Conservation (phyloP, 345 rosid species). For the Cardiospermum halicacabum region DNA sequence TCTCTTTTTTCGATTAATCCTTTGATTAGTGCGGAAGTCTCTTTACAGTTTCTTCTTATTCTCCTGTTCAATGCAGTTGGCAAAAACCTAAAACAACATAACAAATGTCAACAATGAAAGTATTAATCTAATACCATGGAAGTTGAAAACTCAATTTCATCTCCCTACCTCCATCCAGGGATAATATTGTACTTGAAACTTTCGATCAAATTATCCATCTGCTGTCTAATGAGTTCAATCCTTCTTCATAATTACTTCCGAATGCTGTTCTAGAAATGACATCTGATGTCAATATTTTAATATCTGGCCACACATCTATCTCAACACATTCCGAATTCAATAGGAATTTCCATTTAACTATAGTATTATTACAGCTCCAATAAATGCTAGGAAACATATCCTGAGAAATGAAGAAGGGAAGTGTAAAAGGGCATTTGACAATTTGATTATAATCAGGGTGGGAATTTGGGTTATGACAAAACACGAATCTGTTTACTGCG, state of each 20-base stretch:
- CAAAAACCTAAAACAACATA: slow-evolving; percentile 30
- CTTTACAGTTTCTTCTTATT: slow-evolving; percentile 31
- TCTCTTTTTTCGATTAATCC: slow-evolving; percentile 36
- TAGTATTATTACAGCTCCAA: slow-evolving; percentile 24
- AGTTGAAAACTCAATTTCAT: background rate
- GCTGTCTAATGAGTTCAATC: slow-evolving; percentile 33
- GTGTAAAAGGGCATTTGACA: background rate
- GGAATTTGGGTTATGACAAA: too few species aligned
- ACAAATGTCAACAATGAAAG: too few species aligned
- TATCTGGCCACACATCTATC: slow-evolving; percentile 36
- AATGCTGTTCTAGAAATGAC: slow-evolving; percentile 46
- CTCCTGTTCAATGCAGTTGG: slow-evolving; percentile 39
- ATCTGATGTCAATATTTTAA: slow-evolving; percentile 37
- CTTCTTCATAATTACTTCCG: slow-evolving; percentile 45
- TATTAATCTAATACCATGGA: background rate
- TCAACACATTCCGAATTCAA: slow-evolving; percentile 9
- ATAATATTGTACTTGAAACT: slow-evolving; percentile 8
- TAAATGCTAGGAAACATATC: slow-evolving; percentile 25
- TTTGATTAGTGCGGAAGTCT: slow-evolving; percentile 22
- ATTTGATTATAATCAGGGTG: too few species aligned
- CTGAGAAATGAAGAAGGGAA: slow-evolving; percentile 11
- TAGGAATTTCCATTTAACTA: slow-evolving; percentile 35
- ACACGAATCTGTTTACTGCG: too few species aligned
- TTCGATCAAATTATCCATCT: background rate
- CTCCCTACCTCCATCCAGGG: slow-evolving; percentile 56